Base-by-base conservation (phyloP, 108 stramenopile species). In the Cylindrotheca closterium region DNA sequence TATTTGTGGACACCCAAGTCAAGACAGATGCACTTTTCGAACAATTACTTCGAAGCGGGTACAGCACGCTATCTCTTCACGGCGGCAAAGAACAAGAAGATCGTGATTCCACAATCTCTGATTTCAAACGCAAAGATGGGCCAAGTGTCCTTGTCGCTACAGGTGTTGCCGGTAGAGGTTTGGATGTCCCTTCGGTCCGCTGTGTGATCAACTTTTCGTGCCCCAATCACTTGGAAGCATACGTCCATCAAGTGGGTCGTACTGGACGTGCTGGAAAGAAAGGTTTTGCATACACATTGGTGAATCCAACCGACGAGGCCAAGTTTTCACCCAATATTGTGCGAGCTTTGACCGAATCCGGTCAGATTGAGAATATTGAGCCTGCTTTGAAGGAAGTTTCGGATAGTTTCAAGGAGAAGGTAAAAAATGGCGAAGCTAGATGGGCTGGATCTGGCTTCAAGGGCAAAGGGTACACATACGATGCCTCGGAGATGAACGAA, bases 31-130 rank as follows among this genome's bases (percentile, higher is more conserved):
- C 79, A 3, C 63, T 99, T 26, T 98, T 97, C 68, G 92, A 95
- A 65, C 90, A 98, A 58, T 83, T 99, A 26, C 73, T 94, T 23
- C 68, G 95, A 45, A 84, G 79, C 49, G 99, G 99, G 17, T 99
- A 99, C 68, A 66, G 89, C n/a, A 82, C 94, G 1, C 65, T 97
- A 48, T 89, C 97, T 28, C 80, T 99, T 37, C 99, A 99, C 71
- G 99, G 98, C 5, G 99, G 98, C 2, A 98, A 96, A 83, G 99
- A 99, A 54, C 99, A 99, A 77, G 92, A 95, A 60, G 99, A 99
- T 78, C 83, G 99, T 0, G 98, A 99, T 77, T 91, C 86, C n/a
- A 98, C 97, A 12, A 95, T 99, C 63, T 81, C 88, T 0, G 99
- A 99, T 65, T 99, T 99, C 78, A 98, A 98, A 81, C 69, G 84